Evolutionary conservation across 2,329 filamentous ascomycete species (phyloP).

Genomic region (Venturia nashicola): DNA sequence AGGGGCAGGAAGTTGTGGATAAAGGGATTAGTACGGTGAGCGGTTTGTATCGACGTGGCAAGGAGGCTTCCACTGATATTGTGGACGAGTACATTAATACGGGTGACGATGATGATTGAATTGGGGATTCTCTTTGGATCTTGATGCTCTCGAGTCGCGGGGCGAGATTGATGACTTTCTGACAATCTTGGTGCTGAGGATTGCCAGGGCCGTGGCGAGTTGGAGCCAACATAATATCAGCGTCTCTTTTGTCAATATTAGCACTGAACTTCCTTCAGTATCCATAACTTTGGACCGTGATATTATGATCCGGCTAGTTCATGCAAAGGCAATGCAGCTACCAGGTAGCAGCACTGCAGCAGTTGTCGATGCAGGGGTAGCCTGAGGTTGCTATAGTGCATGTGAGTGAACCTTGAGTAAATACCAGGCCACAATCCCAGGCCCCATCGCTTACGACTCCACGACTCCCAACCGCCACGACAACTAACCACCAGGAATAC

Average conservation of each 20-base stretch:
- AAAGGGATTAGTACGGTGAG: not conserved
- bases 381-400: not conserved
- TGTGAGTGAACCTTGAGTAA: too few relatives aligned
- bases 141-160: too few relatives aligned
- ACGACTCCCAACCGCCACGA: not conserved
- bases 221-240: not conserved
- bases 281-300: not conserved
- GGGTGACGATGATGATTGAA: constrained; percentile 6
- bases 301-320: not conserved
- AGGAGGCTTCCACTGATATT: constrained; percentile 6
- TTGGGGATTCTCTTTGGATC: too few relatives aligned
- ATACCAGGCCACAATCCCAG: too few relatives aligned
- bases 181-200: too few relatives aligned
- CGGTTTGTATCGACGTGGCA: constrained; percentile 6
- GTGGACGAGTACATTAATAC: constrained; percentile 7
- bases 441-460: not conserved
- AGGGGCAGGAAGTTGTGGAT: constrained; percentile 7
- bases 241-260: too few relatives aligned
- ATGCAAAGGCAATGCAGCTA: not conserved
- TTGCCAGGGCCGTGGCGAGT: too few relatives aligned
- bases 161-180: too few relatives aligned
- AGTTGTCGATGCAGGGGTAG: not conserved
- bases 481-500: not conserved
- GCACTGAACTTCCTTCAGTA: not conserved
- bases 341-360: not conserved